phyloP scores from a whole-genome alignment of 176 grass and related monocot species.

The Ensete glaucum region DNA sequence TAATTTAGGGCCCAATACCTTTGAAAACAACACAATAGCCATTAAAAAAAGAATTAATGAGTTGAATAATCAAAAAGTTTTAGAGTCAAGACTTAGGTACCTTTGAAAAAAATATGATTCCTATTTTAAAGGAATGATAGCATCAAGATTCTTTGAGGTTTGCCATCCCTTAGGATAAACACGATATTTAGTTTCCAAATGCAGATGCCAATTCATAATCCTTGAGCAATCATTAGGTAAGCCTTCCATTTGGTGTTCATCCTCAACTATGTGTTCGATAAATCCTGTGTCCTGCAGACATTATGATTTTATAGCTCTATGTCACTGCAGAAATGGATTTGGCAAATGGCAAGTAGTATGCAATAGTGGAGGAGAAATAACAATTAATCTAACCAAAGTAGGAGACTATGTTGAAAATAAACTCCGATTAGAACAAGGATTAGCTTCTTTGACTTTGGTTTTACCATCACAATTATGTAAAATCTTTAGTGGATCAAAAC shows the following conservation, averaged over 20 bases:
- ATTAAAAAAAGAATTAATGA: not conserved
- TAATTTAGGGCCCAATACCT: not conserved
- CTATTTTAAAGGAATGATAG: conserved; percentile 11
- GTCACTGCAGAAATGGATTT: not conserved
- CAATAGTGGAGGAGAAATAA: no score
- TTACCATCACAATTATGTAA: not conserved
- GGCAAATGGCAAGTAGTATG: not conserved
- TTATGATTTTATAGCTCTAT: conserved; percentile 2
- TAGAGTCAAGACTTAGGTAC: not conserved
- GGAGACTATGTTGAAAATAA: not conserved
- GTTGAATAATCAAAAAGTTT: not conserved
- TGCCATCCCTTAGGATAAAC: conserved; percentile 39
- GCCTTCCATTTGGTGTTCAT: conserved; percentile 67
- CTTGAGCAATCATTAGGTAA: conserved; percentile 41
- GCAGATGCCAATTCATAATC: conserved; percentile 57
- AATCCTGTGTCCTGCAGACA: conserved; percentile 44
- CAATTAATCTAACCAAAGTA: not conserved
- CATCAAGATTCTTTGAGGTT: conserved; percentile 34
- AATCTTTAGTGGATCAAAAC: not conserved
- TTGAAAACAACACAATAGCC: not conserved
- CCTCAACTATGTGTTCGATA: conserved; percentile 56
- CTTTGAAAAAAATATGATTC: conserved; percentile 5
- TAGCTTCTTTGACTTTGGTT: not conserved
- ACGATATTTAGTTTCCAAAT: conserved; percentile 33
- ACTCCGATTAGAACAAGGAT: not conserved